Evolutionary conservation across 225 moss, liverwort and hornwort species (phyloP).

Genomic region (Pleurozium schreberi): DNA sequence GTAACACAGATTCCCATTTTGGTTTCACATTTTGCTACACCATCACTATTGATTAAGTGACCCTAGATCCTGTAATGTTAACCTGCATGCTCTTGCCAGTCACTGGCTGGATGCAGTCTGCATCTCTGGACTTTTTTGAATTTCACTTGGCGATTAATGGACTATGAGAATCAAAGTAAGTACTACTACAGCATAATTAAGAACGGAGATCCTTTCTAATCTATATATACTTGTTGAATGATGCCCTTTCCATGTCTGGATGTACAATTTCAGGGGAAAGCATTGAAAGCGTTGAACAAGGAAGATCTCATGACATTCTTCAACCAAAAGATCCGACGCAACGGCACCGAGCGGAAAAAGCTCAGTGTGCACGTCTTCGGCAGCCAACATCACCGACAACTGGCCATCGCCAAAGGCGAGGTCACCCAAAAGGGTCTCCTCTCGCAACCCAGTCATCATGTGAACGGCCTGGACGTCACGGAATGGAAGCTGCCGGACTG

Average conservation of each 20-base stretch:
- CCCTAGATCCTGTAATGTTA: no score
- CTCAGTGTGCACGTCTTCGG: constrained; percentile 83
- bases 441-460: background rate
- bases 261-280: constrained; percentile 31
- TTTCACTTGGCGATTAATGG: background rate
- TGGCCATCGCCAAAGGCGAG: constrained; percentile 25
- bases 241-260: background rate
- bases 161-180: background rate
- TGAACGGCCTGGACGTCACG: background rate
- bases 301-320: constrained; percentile 55
- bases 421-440: background rate
- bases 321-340: constrained; percentile 30
- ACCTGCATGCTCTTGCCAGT: background rate
- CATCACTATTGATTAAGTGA: background rate
- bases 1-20: background rate
- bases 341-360: constrained; percentile 60
- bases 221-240: background rate
- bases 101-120: background rate
- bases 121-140: background rate
- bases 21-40: background rate
- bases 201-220: background rate
- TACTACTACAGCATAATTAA: no score
- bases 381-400: constrained; percentile 48
- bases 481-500: constrained; percentile 20
- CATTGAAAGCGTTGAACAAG: constrained; percentile 46